Base-by-base conservation (phyloP, 768 basidiomycete species). In the Panus rudis region DNA sequence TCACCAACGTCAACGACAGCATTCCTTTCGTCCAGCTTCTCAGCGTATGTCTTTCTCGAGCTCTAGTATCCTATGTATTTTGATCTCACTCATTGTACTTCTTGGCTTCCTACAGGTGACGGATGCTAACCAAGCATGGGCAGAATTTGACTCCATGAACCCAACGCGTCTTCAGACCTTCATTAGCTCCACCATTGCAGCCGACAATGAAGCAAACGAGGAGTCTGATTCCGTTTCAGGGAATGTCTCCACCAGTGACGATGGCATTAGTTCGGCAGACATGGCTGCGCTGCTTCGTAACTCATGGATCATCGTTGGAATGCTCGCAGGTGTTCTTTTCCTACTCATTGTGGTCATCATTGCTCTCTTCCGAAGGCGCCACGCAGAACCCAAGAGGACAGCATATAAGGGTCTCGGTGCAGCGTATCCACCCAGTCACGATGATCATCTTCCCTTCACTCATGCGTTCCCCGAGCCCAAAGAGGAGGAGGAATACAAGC, bases 11-110 rank as follows among this genome's bases (percentile, higher is more conserved):
- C 6, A 37, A 32, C 11, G 32, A 17, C 10, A 35, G 33, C 16
- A 22, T 22, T 16, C 47, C 47, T 7, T 49, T 26, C 32, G 35
- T 49, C 7, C 47, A 49, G 24, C 37, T 49, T 5, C 27, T 49
- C 2, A 21, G 38, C 17, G 47, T 49, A 28, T 6, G 47, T 42
- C 19, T 10, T 13, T 19, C 8, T 27, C 21, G 10, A n/a, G 4
- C 21, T 28, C 16, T 22, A 14, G 19, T 16, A 26, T 14, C 14
- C 14, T 14, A 4, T 17, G 19, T 27, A 8, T 6, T 38, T 23
- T 14, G 7, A 10, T 8, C 23, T 12, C 6, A 4, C 14, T 2
- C 10, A n/a, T n/a, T 30, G 28, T 30, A 30, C 28, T 10, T 30
- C 28, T 30, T 30, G 28, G 10, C 10, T 20, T 26, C 6, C 11